A percentile compares a stretch with the other conserved stretches of the same genome.
Conservation (phyloP, 306 rosid species). For the Malus sylvestris region DNA sequence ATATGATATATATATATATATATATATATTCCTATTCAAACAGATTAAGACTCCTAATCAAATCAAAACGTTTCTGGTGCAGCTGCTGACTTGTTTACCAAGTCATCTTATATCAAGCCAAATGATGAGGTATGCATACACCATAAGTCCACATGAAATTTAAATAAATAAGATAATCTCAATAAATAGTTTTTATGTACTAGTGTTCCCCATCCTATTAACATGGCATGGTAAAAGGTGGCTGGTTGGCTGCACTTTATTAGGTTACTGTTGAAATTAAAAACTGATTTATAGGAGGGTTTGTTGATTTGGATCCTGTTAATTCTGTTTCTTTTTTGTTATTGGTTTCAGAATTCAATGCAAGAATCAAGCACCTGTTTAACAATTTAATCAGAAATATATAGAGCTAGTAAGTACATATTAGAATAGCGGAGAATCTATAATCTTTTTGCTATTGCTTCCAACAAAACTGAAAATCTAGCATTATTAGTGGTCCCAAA, state of each 20-base stretch:
- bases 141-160: background rate
- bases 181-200: background rate
- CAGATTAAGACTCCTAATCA: too few species aligned
- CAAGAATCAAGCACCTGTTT: background rate
- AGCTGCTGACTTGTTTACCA: background rate
- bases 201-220: background rate
- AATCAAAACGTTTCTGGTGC: background rate
- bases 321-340: background rate
- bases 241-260: constrained; percentile 3
- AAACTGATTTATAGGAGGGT: background rate
- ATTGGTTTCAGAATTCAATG: background rate
- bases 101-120: background rate
- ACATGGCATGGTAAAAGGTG: constrained; percentile 15
- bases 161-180: background rate
- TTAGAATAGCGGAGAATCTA: background rate
- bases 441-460: background rate
- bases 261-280: background rate
- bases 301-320: background rate
- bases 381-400: background rate
- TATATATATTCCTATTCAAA: too few species aligned
- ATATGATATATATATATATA: background rate
- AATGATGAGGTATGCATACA: background rate
- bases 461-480: background rate
- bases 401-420: background rate
- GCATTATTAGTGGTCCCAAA: constrained; percentile 1